Percentiles rank a stretch among this genome's conserved stretches.
Conservation (phyloP, 257 asterid genomes). For the Plectranthus barbatus region DNA sequence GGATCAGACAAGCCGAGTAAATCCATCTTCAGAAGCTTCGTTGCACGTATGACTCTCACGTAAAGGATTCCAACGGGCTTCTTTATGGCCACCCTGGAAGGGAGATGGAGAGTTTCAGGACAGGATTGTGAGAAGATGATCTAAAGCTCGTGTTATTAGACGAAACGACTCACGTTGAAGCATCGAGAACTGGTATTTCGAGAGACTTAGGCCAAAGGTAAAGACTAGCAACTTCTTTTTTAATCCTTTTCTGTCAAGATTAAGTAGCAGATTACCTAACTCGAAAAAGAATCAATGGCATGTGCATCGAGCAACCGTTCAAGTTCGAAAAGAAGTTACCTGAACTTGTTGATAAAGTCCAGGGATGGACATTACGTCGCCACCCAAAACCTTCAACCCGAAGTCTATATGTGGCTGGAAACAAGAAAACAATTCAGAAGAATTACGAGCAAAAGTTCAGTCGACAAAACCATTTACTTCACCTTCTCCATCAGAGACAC, state of each 20-base stretch:
- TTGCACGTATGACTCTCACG: slow-evolving; percentile 68
- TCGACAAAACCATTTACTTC: background rate
- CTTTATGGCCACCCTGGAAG: slow-evolving; percentile 49
- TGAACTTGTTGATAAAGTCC: slow-evolving; percentile 77
- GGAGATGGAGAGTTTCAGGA: background rate
- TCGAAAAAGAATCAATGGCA: background rate
- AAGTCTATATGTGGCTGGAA: slow-evolving; percentile 77
- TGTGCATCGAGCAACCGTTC: background rate
- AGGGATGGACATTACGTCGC: slow-evolving; percentile 77
- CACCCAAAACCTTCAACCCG: slow-evolving; percentile 71
- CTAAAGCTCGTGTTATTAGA: background rate
- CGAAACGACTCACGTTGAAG: slow-evolving; percentile 49
- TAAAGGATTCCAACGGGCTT: slow-evolving; percentile 89
- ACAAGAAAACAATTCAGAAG: background rate
- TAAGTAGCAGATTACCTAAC: background rate
- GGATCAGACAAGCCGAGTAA: slow-evolving; percentile 87
- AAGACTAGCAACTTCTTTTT: slow-evolving; percentile 57
- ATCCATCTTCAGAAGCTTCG: slow-evolving; percentile 81
- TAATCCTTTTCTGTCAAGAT: slow-evolving; percentile 55
- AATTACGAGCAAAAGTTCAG: background rate
- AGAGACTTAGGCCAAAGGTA: slow-evolving; percentile 81
- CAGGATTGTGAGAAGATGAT: background rate
- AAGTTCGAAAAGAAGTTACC: slow-evolving; percentile 24
- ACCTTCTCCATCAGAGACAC: slow-evolving; percentile 78
- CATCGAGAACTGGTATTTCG: slow-evolving; percentile 80